Percentiles rank a stretch among this genome's conserved stretches.
These are phyloP conservation scores for Pelargonium australe DNA, from an alignment of 441 rosid species.

Conservation along the genomic window DNA sequence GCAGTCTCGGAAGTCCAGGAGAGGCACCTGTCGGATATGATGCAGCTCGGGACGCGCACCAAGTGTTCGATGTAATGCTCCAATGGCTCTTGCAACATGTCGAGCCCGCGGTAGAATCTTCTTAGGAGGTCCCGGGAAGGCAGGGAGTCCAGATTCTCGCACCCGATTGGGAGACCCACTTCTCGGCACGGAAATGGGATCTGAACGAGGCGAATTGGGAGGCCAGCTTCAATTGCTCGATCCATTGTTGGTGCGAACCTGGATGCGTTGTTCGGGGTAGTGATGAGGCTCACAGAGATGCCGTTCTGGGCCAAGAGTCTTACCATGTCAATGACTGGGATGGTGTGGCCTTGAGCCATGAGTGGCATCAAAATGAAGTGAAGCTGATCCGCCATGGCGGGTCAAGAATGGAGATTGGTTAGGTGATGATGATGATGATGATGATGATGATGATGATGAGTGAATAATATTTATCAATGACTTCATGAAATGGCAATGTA, in stretches of 20 bases:
- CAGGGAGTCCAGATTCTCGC: constrained; percentile 37
- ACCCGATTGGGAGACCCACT: constrained; percentile 33
- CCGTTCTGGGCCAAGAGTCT: constrained; percentile 32
- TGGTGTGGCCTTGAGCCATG: constrained; percentile 38
- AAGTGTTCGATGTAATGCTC: constrained; percentile 20
- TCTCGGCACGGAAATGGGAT: constrained; percentile 26
- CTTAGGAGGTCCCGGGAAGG: not conserved
- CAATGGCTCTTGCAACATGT: constrained; percentile 17
- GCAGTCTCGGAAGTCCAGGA: constrained; percentile 27
- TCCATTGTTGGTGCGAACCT: not conserved
- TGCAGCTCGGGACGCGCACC: constrained; percentile 29
- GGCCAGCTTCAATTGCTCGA: not conserved
- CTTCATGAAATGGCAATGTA: too few relatives aligned
- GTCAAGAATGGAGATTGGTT: too few relatives aligned
- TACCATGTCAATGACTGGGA: constrained; percentile 40
- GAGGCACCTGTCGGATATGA: constrained; percentile 27
- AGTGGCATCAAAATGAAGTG: constrained; percentile 35
- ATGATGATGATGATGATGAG: too few relatives aligned
- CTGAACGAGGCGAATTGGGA: constrained; percentile 16
- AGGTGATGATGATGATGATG: too few relatives aligned
- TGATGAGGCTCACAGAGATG: constrained; percentile 25
- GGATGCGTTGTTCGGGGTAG: constrained; percentile 14
- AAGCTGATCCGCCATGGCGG: too few relatives aligned
- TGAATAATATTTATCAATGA: too few relatives aligned
- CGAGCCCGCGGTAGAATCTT: constrained; percentile 20